phyloP scores from a whole-genome alignment of 148 eudicot species.

The Rheum nobile region DNA sequence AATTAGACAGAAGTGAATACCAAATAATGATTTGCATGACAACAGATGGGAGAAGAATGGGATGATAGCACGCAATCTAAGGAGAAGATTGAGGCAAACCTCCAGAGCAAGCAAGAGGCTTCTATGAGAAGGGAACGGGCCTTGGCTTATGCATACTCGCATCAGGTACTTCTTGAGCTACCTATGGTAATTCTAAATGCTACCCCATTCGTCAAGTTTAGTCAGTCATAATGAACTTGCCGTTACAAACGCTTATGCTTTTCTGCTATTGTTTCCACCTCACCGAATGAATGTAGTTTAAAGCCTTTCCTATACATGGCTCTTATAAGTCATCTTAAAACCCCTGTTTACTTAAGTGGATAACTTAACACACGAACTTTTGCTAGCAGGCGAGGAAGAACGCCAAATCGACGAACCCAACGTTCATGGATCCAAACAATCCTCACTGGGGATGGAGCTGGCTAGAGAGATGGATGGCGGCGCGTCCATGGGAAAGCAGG shows the following conservation, averaged over 20 bases:
- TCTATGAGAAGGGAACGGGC: slow-evolving; percentile 78
- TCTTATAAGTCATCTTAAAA: too few species aligned
- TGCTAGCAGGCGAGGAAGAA: slow-evolving; percentile 55
- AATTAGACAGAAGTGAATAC: background rate
- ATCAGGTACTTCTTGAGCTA: slow-evolving; percentile 41
- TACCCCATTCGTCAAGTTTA: background rate
- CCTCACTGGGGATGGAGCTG: slow-evolving; percentile 99
- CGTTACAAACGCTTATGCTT: background rate
- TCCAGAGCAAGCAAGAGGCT: slow-evolving; percentile 67
- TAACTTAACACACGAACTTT: background rate
- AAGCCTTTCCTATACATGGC: background rate
- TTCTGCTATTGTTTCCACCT: background rate
- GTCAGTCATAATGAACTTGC: background rate
- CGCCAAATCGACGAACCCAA: slow-evolving; percentile 41
- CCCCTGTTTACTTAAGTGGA: too few species aligned
- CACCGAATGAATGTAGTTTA: background rate
- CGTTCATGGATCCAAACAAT: slow-evolving; percentile 73
- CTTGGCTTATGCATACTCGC: slow-evolving; percentile 77
- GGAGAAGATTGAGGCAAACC: slow-evolving; percentile 59
- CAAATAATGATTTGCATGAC: slow-evolving; percentile 2
- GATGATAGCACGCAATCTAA: slow-evolving; percentile 61
- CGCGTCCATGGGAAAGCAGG: slow-evolving; percentile 71
- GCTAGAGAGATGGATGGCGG: slow-evolving; percentile 94
- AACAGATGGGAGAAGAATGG: slow-evolving; percentile 73
- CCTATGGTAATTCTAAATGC: background rate